These are phyloP conservation scores for Rauvolfia tetraphylla DNA, from an alignment of 257 asterid species.

Conservation along the genomic window DNA sequence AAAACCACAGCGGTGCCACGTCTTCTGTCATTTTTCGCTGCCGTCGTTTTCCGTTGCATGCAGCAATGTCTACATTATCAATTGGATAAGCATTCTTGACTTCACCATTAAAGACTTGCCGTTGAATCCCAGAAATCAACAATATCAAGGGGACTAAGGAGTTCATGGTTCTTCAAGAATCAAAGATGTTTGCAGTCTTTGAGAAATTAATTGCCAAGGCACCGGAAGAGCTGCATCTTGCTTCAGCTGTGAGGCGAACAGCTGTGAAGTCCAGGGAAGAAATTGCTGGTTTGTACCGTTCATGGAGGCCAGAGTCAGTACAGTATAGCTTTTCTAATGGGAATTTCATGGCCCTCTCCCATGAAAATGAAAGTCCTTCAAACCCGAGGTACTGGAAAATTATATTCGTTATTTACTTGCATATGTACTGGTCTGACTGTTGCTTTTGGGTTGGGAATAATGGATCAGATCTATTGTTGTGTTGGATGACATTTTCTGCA, in stretches of 20 bases:
- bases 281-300: slow-evolving; percentile 40
- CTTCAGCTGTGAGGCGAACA: slow-evolving; percentile 18
- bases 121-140: background rate
- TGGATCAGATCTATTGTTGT: slow-evolving; percentile 50
- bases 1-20: background rate
- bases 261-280: slow-evolving; percentile 37
- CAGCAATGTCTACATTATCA: background rate
- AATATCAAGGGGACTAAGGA: background rate
- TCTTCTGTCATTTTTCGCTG: background rate
- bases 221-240: slow-evolving; percentile 44
- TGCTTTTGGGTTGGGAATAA: background rate
- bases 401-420: background rate
- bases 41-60: background rate
- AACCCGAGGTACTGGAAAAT: slow-evolving; percentile 40
- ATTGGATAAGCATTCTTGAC: slow-evolving; percentile 5
- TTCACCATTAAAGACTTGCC: background rate
- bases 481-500: slow-evolving; percentile 68
- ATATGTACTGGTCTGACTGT: background rate
- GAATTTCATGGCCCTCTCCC: slow-evolving; percentile 61
- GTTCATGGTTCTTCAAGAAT: background rate
- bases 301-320: slow-evolving; percentile 52
- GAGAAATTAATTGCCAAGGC: slow-evolving; percentile 41
- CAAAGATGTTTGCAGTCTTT: slow-evolving; percentile 55
- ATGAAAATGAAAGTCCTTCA: slow-evolving; percentile 43
- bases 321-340: slow-evolving; percentile 45